These are phyloP conservation scores for Colletotrichum godetiae DNA, from an alignment of 2,329 filamentous ascomycete genomes.

Conservation along the genomic window DNA sequence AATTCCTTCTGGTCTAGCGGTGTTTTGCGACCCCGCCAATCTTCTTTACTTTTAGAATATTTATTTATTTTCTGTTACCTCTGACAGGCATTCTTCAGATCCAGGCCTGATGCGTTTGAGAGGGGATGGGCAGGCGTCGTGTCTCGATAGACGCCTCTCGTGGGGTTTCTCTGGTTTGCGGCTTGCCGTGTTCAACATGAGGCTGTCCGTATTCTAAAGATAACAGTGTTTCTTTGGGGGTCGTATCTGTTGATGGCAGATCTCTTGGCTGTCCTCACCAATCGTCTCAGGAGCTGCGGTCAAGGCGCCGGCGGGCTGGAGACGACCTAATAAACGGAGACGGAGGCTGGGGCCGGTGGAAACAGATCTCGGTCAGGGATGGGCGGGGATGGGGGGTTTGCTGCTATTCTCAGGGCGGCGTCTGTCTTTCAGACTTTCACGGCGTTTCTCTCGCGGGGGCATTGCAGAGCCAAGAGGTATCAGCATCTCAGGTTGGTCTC, in stretches of 20 bases:
- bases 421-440: background rate
- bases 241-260: constrained; percentile 27
- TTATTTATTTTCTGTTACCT: background rate
- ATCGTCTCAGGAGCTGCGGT: constrained; percentile 30
- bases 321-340: background rate
- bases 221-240: constrained; percentile 13
- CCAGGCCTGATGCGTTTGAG: background rate
- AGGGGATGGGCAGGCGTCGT: constrained; percentile 6
- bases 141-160: constrained; percentile 9
- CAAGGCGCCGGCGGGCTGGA: constrained; percentile 19
- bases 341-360: constrained; percentile 6
- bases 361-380: constrained; percentile 27
- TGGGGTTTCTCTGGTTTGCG: background rate
- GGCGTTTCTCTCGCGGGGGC: constrained; percentile 15
- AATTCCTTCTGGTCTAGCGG: constrained; percentile 39
- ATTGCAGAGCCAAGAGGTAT: constrained; percentile 33
- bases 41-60: constrained; percentile 11
- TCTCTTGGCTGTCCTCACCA: constrained; percentile 26
- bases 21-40: constrained; percentile 25
- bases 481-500: constrained; percentile 27
- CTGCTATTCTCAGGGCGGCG: constrained; percentile 19
- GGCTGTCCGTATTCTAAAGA: constrained; percentile 9
- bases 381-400: constrained; percentile 15
- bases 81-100: background rate
- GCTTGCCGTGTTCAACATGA: background rate